phyloP scores from a whole-genome alignment of 2,329 filamentous ascomycete genomes.

The Aspergillus fumigatiaffinis region DNA sequence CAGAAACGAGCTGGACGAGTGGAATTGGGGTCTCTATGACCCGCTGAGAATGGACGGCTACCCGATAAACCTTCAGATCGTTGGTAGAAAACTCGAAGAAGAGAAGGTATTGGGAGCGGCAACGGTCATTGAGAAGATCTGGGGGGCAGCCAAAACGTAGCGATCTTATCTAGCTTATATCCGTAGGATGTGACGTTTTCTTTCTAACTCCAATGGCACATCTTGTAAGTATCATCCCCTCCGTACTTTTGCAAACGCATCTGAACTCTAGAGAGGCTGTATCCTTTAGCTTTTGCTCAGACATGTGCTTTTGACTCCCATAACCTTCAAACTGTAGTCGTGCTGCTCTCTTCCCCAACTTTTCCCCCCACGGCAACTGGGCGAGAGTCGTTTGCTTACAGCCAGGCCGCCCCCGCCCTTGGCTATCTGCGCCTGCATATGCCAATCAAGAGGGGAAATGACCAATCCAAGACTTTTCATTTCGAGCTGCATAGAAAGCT shows the following conservation, averaged over 20 bases:
- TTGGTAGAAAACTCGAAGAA: constrained; percentile 51
- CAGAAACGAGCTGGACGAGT: constrained; percentile 49
- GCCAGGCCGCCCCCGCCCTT: neutral
- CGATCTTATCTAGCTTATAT: neutral
- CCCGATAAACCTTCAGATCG: constrained; percentile 53
- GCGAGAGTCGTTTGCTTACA: neutral
- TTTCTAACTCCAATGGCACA: too few species aligned
- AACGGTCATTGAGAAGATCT: constrained; percentile 24
- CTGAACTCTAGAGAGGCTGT: neutral
- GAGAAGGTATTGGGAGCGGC: constrained; percentile 52
- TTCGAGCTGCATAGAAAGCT: neutral
- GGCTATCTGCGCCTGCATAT: neutral
- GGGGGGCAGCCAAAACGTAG: constrained; percentile 7
- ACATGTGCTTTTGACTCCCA: neutral
- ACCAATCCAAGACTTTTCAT: neutral
- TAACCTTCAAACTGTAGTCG: neutral
- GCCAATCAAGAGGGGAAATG: neutral
- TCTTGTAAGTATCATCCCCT: neutral
- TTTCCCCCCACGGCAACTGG: neutral
- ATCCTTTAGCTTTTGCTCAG: neutral
- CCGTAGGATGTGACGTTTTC: neutral
- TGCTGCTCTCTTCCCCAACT: neutral
- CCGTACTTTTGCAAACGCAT: neutral
- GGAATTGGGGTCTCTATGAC: constrained; percentile 50
- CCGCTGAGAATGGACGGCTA: constrained; percentile 39